Base-by-base conservation (phyloP, 139 green algal genomes). In the Microglena sp. region DNA sequence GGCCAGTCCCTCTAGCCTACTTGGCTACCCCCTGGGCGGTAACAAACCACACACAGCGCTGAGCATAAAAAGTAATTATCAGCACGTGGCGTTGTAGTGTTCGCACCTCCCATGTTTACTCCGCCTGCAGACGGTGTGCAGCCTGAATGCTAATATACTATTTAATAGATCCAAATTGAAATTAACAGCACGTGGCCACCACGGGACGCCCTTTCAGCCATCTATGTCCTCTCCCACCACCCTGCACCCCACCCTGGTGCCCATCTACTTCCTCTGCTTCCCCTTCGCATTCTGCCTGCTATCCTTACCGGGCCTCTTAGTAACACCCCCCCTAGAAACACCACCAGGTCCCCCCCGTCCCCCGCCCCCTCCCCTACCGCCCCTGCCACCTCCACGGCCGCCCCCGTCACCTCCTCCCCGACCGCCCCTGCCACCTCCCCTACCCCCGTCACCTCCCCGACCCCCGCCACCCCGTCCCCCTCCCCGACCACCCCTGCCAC, bases 401-500 rank as follows among this genome's bases (percentile, higher is more conserved):
- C 68, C 64, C 2, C 66, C 29, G 43, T 40, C n/a, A n/a, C n/a
- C n/a, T n/a, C n/a, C n/a, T n/a, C n/a, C n/a, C n/a, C n/a, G n/a
- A n/a, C n/a, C n/a, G n/a, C n/a, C n/a, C n/a, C n/a, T n/a, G n/a
- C n/a, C n/a, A n/a, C 36, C n/a, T 5, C 61, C 43, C 30, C 27
- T 22, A n/a, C 57, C 44, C 7, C 55, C 45, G 5, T 55, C 53
- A 6, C 66, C 56, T 0, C 71, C 73, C 32, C 71, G 72, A n/a
- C n/a, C n/a, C n/a, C n/a, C n/a, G n/a, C n/a, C n/a, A n/a, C n/a
- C 55, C 6, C 36, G 11, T 3, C 60, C 62, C n/a, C 54, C 55
- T 22, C 43, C n/a, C 8, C 43, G 30, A 46, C 60, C 33, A 29
- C 58, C 67, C 27, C 21, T 31, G 33, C 54, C 43, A 7, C 33